Evolutionary conservation across 106 monocot species (phyloP).

Genomic region (Dendrobium officinale): DNA sequence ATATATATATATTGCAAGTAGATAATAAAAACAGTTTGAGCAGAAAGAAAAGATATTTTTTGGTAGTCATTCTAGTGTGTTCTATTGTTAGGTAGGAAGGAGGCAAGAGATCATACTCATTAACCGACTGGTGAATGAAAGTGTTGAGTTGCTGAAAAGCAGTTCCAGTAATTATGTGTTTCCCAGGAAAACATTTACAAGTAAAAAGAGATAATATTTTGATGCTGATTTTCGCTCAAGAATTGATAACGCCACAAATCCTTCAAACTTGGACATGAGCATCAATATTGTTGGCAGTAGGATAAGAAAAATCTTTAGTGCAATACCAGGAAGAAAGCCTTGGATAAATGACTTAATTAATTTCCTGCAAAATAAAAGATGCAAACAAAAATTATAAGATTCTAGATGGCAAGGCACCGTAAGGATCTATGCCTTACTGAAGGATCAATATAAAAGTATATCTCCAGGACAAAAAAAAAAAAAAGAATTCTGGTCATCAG

Average conservation of each 20-base stretch:
- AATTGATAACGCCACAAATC: constrained; percentile 32
- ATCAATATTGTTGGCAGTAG: constrained; percentile 58
- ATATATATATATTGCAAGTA: too few species aligned
- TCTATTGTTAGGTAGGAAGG: neutral
- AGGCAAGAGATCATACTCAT: constrained; percentile 27
- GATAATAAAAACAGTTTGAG: too few species aligned
- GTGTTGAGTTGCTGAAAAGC: constrained; percentile 49
- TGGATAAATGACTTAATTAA: constrained; percentile 58
- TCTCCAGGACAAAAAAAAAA: neutral
- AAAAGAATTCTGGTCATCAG: neutral
- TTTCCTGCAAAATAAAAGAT: constrained; percentile 9
- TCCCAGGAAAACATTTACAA: constrained; percentile 59
- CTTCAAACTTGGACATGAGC: constrained; percentile 71
- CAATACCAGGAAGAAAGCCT: constrained; percentile 64
- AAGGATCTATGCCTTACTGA: neutral
- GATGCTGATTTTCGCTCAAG: constrained; percentile 55
- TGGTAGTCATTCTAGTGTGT: neutral
- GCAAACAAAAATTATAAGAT: neutral
- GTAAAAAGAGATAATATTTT: constrained; percentile 50
- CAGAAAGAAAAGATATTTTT: too few species aligned
- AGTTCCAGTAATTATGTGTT: constrained; percentile 48
- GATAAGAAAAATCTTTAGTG: constrained; percentile 59
- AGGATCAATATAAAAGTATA: neutral
- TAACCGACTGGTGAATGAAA: constrained; percentile 50
- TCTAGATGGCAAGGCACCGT: neutral